phyloP scores from a whole-genome alignment of 2,329 filamentous ascomycete species.

The Penicillium aurantiogriseum region DNA sequence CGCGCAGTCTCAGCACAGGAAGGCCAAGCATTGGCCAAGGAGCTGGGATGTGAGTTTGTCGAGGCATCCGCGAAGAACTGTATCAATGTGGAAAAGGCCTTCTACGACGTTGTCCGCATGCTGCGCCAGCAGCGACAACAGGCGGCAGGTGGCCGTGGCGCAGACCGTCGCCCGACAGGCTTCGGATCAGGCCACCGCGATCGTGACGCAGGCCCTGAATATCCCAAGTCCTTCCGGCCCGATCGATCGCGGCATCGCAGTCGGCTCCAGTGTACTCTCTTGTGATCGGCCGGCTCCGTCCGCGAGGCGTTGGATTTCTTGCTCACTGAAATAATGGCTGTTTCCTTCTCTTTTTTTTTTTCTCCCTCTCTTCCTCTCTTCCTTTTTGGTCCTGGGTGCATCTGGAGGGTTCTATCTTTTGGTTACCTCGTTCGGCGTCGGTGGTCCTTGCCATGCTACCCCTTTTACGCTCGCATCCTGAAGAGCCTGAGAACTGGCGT shows the following conservation, averaged over 20 bases:
- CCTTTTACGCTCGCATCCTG: slow-evolving; percentile 1
- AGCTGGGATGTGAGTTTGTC: slow-evolving; percentile 93
- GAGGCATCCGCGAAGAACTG: slow-evolving; percentile 97
- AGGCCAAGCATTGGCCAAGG: slow-evolving; percentile 84
- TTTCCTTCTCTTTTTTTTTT: slow-evolving; percentile 11
- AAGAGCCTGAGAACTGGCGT: background rate
- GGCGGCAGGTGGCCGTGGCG: slow-evolving; percentile 35
- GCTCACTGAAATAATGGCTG: slow-evolving; percentile 10
- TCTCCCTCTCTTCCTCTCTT: slow-evolving; percentile 11
- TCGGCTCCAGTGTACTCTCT: slow-evolving; percentile 38
- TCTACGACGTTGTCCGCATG: slow-evolving; percentile 94
- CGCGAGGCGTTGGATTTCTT: slow-evolving; percentile 6
- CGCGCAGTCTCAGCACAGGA: slow-evolving; percentile 96
- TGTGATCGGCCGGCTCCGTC: slow-evolving; percentile 32
- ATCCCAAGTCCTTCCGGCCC: slow-evolving; percentile 40
- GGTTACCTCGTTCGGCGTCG: slow-evolving; percentile 27
- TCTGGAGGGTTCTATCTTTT: slow-evolving; percentile 30
- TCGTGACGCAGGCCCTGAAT: slow-evolving; percentile 39
- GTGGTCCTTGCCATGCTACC: slow-evolving; percentile 12
- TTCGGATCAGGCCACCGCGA: slow-evolving; percentile 36
- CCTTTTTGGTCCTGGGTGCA: slow-evolving; percentile 27
- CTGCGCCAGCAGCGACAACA: slow-evolving; percentile 76
- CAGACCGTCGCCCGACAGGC: slow-evolving; percentile 39
- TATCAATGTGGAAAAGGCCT: slow-evolving; percentile 97
- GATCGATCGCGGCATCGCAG: slow-evolving; percentile 41